Percentiles rank a stretch among this genome's conserved stretches.
phyloP scores from a whole-genome alignment of 768 basidiomycete genomes.

The Trametes cinnabarina region DNA sequence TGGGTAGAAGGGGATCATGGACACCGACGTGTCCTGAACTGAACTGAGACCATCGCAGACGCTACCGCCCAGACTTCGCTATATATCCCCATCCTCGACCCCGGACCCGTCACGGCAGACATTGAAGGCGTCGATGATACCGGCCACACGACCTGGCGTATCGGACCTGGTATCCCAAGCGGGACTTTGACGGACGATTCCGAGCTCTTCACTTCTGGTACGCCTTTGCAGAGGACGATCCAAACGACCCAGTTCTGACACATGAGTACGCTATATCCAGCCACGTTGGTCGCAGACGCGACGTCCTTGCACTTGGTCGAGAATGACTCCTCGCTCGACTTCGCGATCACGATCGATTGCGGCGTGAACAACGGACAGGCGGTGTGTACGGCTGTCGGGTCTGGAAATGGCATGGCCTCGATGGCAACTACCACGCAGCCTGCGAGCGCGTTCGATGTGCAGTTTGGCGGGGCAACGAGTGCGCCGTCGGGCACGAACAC shows the following conservation, averaged over 20 bases:
- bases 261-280: background rate
- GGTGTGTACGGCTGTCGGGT: constrained; percentile 2
- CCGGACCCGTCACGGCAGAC: background rate
- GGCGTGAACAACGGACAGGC: background rate
- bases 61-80: background rate
- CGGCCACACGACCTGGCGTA: constrained; percentile 5
- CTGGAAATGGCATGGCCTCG: background rate
- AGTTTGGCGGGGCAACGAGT: background rate
- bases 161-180: background rate
- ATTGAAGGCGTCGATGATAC: constrained; percentile 1
- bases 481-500: background rate
- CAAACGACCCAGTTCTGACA: too few relatives aligned
- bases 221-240: too few relatives aligned
- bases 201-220: background rate
- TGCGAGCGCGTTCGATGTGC: constrained; percentile 2
- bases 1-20: too few relatives aligned
- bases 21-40: too few relatives aligned
- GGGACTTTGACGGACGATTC: background rate
- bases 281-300: constrained; percentile 4
- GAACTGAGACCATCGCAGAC: too few relatives aligned
- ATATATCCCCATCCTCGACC: background rate
- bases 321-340: background rate
- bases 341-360: constrained; percentile 1
- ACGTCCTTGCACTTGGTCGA: constrained; percentile 7
- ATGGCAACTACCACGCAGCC: background rate